Evolutionary conservation across 2,329 filamentous ascomycete genomes (phyloP).

Genomic region (Aspergillus brasiliensis): DNA sequence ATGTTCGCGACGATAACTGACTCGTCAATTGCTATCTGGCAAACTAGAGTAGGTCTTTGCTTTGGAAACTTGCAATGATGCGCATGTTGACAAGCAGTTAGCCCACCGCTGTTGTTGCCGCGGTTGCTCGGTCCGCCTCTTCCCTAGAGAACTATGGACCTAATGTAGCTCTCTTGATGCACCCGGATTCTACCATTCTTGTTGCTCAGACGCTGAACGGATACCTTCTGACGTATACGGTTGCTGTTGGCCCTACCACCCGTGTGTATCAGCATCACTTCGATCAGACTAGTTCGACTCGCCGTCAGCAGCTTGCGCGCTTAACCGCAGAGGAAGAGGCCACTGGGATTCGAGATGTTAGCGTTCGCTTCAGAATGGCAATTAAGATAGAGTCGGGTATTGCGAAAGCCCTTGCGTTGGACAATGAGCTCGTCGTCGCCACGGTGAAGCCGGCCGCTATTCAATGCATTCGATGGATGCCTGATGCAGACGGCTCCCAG

Average conservation of each 20-base stretch:
- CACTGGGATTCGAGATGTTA: slow-evolving; percentile 79
- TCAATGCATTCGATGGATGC: slow-evolving; percentile 93
- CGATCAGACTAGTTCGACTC: slow-evolving; percentile 48
- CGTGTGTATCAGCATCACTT: slow-evolving; percentile 85
- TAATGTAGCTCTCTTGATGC: slow-evolving; percentile 80
- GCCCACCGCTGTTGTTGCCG: slow-evolving; percentile 85
- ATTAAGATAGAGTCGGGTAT: slow-evolving; percentile 98
- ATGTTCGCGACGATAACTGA: slow-evolving; percentile 85
- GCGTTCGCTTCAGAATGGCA: slow-evolving; percentile 91
- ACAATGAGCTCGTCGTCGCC: slow-evolving; percentile 89
- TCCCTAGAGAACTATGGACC: slow-evolving; percentile 82
- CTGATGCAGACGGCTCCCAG: slow-evolving; percentile 77
- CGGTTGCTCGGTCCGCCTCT: slow-evolving; percentile 76
- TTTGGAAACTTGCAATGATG: slow-evolving; percentile 9
- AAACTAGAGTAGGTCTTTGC: slow-evolving; percentile 71
- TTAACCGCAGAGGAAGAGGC: slow-evolving; percentile 78
- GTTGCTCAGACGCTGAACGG: slow-evolving; percentile 84
- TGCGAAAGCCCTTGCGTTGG: slow-evolving; percentile 79
- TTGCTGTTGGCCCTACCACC: slow-evolving; percentile 79
- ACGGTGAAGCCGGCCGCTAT: slow-evolving; percentile 91
- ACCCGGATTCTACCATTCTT: slow-evolving; percentile 88
- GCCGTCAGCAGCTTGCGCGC: slow-evolving; percentile 48
- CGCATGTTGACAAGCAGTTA: slow-evolving; percentile 47
- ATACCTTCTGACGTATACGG: slow-evolving; percentile 90
- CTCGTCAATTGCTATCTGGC: slow-evolving; percentile 90